These are phyloP conservation scores for Drosera capensis DNA, from an alignment of 148 eudicot genomes.

Conservation along the genomic window DNA sequence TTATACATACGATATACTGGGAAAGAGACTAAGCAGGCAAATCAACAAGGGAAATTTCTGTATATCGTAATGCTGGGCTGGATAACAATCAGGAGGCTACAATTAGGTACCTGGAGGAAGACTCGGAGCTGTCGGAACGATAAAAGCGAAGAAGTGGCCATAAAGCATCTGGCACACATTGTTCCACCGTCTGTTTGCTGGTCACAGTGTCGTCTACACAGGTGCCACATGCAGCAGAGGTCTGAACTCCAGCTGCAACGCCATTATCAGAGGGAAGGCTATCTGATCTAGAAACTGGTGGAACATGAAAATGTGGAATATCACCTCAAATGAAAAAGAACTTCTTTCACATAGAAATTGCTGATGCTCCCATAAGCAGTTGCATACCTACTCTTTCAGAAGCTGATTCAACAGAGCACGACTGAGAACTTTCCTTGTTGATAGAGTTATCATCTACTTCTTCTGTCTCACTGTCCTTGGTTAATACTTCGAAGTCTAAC, in stretches of 20 bases:
- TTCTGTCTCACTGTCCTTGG: conserved; percentile 22
- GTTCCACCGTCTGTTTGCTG: conserved; percentile 33
- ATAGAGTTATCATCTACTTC: conserved; percentile 23
- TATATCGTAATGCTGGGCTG: too few species aligned
- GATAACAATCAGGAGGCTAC: too few species aligned
- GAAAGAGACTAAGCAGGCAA: too few species aligned
- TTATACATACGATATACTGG: too few species aligned
- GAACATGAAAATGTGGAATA: conserved; percentile 13
- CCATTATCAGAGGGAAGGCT: conserved; percentile 25
- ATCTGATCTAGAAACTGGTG: conserved; percentile 26
- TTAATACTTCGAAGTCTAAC: conserved; percentile 33
- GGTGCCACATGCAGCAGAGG: conserved; percentile 17
- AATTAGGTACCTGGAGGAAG: conserved; percentile 57
- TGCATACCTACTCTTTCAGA: conserved; percentile 16
- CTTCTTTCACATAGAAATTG: conserved; percentile 18
- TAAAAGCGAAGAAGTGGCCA: conserved; percentile 45
- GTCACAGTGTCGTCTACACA: conserved; percentile 11
- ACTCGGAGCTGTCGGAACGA: conserved; percentile 64
- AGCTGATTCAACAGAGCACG: conserved; percentile 23
- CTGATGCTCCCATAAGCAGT: conserved; percentile 23
- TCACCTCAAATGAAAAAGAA: conserved; percentile 16
- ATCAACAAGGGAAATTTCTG: too few species aligned
- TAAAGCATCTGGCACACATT: conserved; percentile 38
- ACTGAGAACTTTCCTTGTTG: conserved; percentile 17
- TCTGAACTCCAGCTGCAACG: conserved; percentile 11